Conservation (phyloP, 2,329 filamentous ascomycete genomes). For the Pseudonectria buxi region DNA sequence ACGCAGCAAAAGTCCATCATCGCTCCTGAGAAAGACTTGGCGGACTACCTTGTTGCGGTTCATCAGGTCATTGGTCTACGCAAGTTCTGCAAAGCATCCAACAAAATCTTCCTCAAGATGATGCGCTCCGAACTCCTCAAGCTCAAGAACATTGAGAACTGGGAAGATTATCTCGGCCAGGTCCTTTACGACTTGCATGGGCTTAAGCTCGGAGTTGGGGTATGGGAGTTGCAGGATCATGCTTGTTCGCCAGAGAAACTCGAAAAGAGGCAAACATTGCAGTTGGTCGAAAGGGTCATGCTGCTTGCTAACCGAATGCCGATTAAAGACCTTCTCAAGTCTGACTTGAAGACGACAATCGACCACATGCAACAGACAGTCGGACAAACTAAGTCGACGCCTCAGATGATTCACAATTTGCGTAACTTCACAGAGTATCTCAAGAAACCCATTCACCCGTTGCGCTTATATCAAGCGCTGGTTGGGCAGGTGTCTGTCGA, state of each 20-base stretch:
- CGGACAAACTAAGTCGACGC: conserved; percentile 68
- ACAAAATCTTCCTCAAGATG: conserved; percentile 83
- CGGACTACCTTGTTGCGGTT: conserved; percentile 72
- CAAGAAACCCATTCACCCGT: conserved; percentile 75
- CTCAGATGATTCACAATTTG: conserved; percentile 80
- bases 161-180: conserved; percentile 81
- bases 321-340: conserved; percentile 86
- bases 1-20: conserved; percentile 61
- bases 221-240: conserved; percentile 68
- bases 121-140: conserved; percentile 79
- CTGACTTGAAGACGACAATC: conserved; percentile 81
- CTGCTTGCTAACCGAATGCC: conserved; percentile 74
- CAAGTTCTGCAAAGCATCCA: conserved; percentile 75
- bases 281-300: conserved; percentile 78
- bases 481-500: conserved; percentile 71
- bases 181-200: conserved; percentile 79
- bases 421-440: conserved; percentile 76
- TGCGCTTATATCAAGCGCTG: conserved; percentile 73
- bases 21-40: conserved; percentile 62
- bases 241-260: conserved; percentile 70
- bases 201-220: conserved; percentile 64
- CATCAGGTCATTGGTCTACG: conserved; percentile 81
- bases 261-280: conserved; percentile 72
- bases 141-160: conserved; percentile 68
- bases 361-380: conserved; percentile 90